Evolutionary conservation across 75 land plant species (phyloP), one percentile per base, ranked within the genome.

Genomic region (Selaginella tamariscina): DNA sequence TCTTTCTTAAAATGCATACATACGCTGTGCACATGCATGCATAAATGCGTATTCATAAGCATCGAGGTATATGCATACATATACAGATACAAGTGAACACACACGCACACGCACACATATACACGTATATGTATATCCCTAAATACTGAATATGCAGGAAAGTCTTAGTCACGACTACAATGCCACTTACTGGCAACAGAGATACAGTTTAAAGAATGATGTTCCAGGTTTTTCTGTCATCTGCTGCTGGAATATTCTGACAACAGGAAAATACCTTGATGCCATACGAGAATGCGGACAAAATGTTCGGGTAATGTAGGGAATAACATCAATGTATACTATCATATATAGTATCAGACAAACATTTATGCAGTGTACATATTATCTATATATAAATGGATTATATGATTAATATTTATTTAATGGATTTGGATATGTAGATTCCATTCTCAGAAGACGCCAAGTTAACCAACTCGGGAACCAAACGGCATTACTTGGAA

Each of bases 281-380:
- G 98, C 92, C 30, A 81, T 93, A 80, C 82, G 96, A 75, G 98
- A 93, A 69, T 93, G 98, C 78, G 98, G 96, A 18, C 96, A 93
- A 57, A 76, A 30, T 85, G 82, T 89, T 70, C 87, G 88, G 95
- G 98, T 93, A n/a, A n/a, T n/a, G n/a, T n/a, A n/a, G n/a, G n/a
- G n/a, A n/a, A n/a, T n/a, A n/a, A n/a, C n/a, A n/a, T n/a, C n/a
- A n/a, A n/a, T n/a, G n/a, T n/a, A n/a, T n/a, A n/a, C n/a, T n/a
- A n/a, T n/a, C n/a, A n/a, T n/a, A n/a, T n/a, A n/a, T n/a, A n/a
- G n/a, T n/a, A n/a, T n/a, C n/a, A n/a, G n/a, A n/a, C n/a, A n/a
- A n/a, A n/a, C n/a, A n/a, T n/a, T n/a, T n/a, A n/a, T n/a, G n/a
- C n/a, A n/a, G n/a, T n/a, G n/a, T n/a, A n/a, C n/a, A n/a, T n/a